A percentile compares a stretch with the other conserved stretches of the same genome.
These are phyloP conservation scores for Punica granatum DNA, from an alignment of 345 rosid species.

Conservation along the genomic window DNA sequence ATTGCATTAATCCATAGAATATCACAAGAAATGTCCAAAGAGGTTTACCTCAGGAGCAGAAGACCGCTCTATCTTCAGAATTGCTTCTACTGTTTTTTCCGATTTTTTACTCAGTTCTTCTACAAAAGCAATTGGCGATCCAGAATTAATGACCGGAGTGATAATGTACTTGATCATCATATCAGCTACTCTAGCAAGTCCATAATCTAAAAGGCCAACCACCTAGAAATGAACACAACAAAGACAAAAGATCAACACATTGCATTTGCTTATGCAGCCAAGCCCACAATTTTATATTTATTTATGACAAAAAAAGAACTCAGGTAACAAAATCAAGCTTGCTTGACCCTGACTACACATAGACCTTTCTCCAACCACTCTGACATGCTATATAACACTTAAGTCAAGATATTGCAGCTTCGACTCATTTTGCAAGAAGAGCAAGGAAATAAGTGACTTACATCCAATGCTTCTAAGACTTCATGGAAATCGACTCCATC, in stretches of 20 bases:
- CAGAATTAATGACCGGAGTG: conserved; percentile 56
- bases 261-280: conserved; percentile 4
- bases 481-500: conserved; percentile 45
- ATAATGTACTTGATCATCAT: conserved; percentile 74
- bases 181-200: conserved; percentile 87
- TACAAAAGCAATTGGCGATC: conserved; percentile 37
- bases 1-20: not conserved
- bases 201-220: conserved; percentile 75
- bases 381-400: not conserved
- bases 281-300: not conserved
- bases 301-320: not conserved
- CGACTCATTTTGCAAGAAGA: not conserved
- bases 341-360: not conserved
- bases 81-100: conserved; percentile 40
- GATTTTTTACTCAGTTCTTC: conserved; percentile 44
- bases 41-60: conserved; percentile 41
- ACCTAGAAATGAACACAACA: conserved; percentile 38
- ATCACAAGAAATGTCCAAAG: not conserved
- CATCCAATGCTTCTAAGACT: conserved; percentile 83
- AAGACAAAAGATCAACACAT: conserved; percentile 11
- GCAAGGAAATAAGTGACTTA: conserved; percentile 21
- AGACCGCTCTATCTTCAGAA: conserved; percentile 42
- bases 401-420: not conserved
- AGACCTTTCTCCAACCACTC: not conserved
- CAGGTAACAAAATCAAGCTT: not conserved